A percentile compares a stretch with the other conserved stretches of the same genome.
These are phyloP conservation scores for Eucalyptus marginata DNA, from an alignment of 345 rosid genomes.

Conservation along the genomic window DNA sequence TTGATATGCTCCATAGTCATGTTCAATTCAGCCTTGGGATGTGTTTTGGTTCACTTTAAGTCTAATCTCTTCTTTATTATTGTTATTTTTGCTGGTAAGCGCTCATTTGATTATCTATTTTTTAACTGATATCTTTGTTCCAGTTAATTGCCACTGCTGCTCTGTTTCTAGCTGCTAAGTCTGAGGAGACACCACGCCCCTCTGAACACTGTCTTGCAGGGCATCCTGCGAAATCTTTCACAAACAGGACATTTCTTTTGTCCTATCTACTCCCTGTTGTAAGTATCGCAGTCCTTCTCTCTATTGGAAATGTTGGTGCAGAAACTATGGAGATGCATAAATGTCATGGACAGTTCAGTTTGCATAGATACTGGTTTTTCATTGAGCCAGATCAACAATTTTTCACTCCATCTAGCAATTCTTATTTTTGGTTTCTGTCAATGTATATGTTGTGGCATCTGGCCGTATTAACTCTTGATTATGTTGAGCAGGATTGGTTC, in stretches of 20 bases:
- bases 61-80: background rate
- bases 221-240: conserved; percentile 51
- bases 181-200: conserved; percentile 83
- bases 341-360: background rate
- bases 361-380: background rate
- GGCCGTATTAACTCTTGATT: background rate
- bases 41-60: background rate
- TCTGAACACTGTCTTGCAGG: conserved; percentile 43
- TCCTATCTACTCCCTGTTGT: conserved; percentile 60
- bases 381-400: background rate
- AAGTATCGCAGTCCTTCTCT: conserved; percentile 10
- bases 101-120: background rate
- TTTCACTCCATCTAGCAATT: background rate
- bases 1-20: background rate
- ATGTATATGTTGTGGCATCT: background rate
- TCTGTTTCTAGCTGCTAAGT: conserved; percentile 68
- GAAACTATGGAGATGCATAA: background rate
- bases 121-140: background rate
- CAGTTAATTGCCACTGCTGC: conserved; percentile 77
- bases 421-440: background rate
- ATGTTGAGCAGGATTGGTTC: conserved; percentile 59
- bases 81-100: background rate
- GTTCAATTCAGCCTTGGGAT: background rate
- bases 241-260: conserved; percentile 51
- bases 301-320: background rate